Base-by-base conservation (phyloP, 345 rosid species). In the Corchorus olitorius region DNA sequence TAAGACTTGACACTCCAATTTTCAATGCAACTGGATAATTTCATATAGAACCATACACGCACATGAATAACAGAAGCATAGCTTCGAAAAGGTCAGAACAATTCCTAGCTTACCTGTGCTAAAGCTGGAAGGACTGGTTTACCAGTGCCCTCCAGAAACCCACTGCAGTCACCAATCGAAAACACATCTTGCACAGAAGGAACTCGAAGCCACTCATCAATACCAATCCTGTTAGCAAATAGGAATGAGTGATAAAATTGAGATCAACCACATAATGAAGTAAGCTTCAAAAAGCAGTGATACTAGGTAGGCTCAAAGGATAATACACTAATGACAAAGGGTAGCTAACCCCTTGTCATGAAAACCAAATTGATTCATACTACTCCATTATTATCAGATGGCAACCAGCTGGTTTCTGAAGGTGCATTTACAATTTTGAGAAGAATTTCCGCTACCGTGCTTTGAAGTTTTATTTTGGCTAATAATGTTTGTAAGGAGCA, bases 121-220 rank as follows among this genome's bases (percentile, higher is more conserved):
- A 96, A 83, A 80, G 99, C 98, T 33, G 99, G 99, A 77, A 96
- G 99, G 17, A 89, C 92, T 0, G 87, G 90, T 83, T 83, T 93
- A 62, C 97, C 97, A 6, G 97, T 93, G 80, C 80, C 84, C 71
- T 93, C 99, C 7, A 93, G 87, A 87, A 91, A 93, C 65, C 97
- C 99, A 70, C 98, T 87, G 87, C 98, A 96, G 84, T 96, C 99
- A 65, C 98, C 99, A 75, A 93, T 89, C 16, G 99, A 88, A 75
- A 92, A 93, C 75, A 91, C 88, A 83, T 96, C 98, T 80, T 87
- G 84, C 76, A 85, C 83, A 34, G 93, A 82, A 39, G 97, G 94
- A 81, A 93, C 96, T 72, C 89, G 90, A 77, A 95, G 91, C 94
- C 96, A 93, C 69, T 93, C 92, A 84, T 95, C 92, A 55, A 93